These are phyloP conservation scores for Wallacemonas sp. DNA, from an alignment of 208 protist species.

Conservation along the genomic window DNA sequence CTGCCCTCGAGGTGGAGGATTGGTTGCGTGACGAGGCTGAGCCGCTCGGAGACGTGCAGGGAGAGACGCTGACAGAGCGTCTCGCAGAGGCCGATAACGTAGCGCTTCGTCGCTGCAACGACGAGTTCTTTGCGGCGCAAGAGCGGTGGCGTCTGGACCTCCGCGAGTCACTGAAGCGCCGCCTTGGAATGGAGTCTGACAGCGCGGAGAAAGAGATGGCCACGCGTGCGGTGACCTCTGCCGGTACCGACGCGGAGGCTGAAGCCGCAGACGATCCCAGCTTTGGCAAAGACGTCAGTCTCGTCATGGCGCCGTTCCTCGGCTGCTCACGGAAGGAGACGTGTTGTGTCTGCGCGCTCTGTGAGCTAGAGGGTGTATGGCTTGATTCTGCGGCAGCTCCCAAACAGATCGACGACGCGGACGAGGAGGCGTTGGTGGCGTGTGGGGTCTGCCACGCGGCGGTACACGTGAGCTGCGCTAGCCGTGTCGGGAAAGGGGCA, in stretches of 20 bases:
- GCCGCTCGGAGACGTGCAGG: no score
- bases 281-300: background rate
- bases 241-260: background rate
- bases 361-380: conserved; percentile 37
- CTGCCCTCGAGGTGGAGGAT: background rate
- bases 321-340: background rate
- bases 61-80: no score
- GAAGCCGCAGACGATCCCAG: background rate
- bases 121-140: background rate
- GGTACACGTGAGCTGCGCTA: conserved; percentile 6
- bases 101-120: background rate
- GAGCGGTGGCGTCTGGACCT: background rate
- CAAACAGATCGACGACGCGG: conserved; percentile 10
- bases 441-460: background rate
- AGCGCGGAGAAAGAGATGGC: background rate
- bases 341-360: conserved; percentile 32
- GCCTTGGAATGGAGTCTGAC: background rate
- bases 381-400: background rate
- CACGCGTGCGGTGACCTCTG: no score
- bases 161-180: background rate
- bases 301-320: background rate
- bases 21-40: conserved; percentile 3
- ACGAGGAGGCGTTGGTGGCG: background rate
- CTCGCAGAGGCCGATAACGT: no score
- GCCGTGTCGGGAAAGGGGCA: background rate